Conservation (phyloP, 306 rosid genomes). For the Datisca glomerata region DNA sequence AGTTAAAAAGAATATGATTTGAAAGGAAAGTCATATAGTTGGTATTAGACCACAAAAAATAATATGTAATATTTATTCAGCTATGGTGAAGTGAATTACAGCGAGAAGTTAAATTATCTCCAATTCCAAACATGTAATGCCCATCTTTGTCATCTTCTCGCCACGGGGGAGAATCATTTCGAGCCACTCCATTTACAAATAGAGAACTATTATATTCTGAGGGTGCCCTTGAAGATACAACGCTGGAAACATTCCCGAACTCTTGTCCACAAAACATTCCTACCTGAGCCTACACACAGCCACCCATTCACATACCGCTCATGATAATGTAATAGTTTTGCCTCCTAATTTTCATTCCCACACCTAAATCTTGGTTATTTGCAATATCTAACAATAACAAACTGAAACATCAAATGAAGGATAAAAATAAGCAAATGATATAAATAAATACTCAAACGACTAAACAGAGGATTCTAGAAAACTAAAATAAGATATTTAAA, state of each 20-base stretch:
- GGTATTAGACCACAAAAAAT: too few relatives aligned
- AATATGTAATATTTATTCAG: constrained; percentile 16
- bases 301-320: constrained; percentile 76
- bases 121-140: constrained; percentile 94
- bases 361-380: constrained; percentile 6
- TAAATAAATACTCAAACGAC: too few relatives aligned
- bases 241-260: constrained; percentile 76
- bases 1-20: too few relatives aligned
- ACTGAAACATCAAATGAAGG: too few relatives aligned
- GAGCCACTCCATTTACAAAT: constrained; percentile 68
- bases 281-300: constrained; percentile 99
- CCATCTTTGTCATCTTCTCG: constrained; percentile 99
- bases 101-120: constrained; percentile 98
- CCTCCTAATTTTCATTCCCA: constrained; percentile 12
- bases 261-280: constrained; percentile 97
- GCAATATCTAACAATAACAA: too few relatives aligned
- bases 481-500: too few relatives aligned
- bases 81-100: constrained; percentile 77
- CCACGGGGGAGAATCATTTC: constrained; percentile 93
- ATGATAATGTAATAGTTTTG: constrained; percentile 18
- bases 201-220: constrained; percentile 61
- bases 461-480: too few relatives aligned
- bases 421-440: too few relatives aligned
- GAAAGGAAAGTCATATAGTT: too few relatives aligned
- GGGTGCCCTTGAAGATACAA: constrained; percentile 63